Conservation (phyloP, 352 stramenopile genomes). For the Globisporangium cederbergense region DNA sequence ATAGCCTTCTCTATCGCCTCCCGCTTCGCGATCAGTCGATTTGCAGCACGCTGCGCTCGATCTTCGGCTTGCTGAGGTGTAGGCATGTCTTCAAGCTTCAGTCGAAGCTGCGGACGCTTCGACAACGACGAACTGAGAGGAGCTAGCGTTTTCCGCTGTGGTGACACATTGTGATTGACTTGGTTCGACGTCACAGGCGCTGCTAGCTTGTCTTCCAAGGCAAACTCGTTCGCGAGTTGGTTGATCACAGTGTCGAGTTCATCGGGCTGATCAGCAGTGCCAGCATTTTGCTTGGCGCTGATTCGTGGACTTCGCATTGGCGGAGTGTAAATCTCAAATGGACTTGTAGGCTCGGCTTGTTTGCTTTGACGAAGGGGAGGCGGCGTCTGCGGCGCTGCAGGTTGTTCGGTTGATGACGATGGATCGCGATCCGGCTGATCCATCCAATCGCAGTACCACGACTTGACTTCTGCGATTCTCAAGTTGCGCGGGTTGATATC, state of each 20-base stretch:
- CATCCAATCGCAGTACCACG: slow-evolving; percentile 79
- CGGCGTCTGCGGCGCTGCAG: neutral
- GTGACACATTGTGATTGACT: neutral
- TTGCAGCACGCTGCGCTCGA: slow-evolving; percentile 67
- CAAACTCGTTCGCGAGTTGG: slow-evolving; percentile 35
- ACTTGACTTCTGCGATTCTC: slow-evolving; percentile 79
- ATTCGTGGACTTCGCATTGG: neutral
- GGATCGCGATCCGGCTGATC: slow-evolving; percentile 27
- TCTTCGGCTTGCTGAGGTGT: slow-evolving; percentile 84
- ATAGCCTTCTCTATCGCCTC: slow-evolving; percentile 69
- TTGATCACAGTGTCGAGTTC: slow-evolving; percentile 42
- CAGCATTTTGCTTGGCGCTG: no score
- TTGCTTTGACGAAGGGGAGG: slow-evolving; percentile 3
- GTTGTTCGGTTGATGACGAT: slow-evolving; percentile 1
- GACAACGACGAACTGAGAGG: slow-evolving; percentile 16
- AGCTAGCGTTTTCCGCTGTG: slow-evolving; percentile 1
- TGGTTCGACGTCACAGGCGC: slow-evolving; percentile 7
- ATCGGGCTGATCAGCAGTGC: slow-evolving; percentile 1
- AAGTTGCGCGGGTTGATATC: slow-evolving; percentile 78
- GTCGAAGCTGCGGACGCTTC: slow-evolving; percentile 62
- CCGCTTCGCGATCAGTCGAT: slow-evolving; percentile 64
- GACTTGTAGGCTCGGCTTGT: neutral
- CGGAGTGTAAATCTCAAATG: slow-evolving; percentile 7
- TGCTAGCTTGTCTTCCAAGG: slow-evolving; percentile 47
- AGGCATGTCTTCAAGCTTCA: slow-evolving; percentile 87